Percentiles rank a stretch among this genome's conserved stretches.
Evolutionary conservation across 1,139 yeast species (phyloP).

Genomic region (Torulaspora globosa): DNA sequence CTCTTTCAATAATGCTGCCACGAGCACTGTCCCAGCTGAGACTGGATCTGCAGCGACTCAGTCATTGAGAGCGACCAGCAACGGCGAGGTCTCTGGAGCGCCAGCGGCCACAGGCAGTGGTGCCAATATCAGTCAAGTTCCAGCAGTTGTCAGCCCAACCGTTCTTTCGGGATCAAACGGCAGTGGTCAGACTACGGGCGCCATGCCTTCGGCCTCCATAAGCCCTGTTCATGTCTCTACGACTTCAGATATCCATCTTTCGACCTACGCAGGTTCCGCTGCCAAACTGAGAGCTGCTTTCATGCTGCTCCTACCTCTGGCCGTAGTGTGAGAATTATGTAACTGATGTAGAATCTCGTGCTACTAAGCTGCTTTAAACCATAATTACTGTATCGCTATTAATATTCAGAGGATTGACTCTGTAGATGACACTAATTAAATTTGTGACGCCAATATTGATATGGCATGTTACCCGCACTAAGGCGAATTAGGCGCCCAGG

Average conservation of each 20-base stretch:
- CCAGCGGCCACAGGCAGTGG: no score
- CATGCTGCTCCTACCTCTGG: constrained; percentile 6
- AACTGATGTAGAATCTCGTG: neutral
- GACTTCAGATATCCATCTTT: neutral
- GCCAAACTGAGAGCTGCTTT: constrained; percentile 3
- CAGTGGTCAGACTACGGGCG: neutral
- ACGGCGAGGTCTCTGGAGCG: neutral
- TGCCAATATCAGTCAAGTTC: no score
- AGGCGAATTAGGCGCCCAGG: no score
- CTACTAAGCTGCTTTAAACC: neutral
- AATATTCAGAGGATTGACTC: no score
- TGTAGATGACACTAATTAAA: no score
- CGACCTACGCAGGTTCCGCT: constrained; percentile 5
- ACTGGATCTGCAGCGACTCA: neutral
- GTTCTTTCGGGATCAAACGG: constrained; percentile 1
- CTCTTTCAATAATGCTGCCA: no score
- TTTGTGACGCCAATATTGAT: no score
- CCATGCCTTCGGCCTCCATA: neutral
- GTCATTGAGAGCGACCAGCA: neutral
- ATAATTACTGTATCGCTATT: no score
- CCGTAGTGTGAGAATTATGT: neutral
- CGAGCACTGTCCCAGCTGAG: neutral
- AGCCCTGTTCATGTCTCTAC: neutral
- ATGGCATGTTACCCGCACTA: no score
- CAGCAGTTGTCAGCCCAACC: neutral